Evolutionary conservation across 2,329 filamentous ascomycete genomes (phyloP).

Genomic region (Phialophora tarda): DNA sequence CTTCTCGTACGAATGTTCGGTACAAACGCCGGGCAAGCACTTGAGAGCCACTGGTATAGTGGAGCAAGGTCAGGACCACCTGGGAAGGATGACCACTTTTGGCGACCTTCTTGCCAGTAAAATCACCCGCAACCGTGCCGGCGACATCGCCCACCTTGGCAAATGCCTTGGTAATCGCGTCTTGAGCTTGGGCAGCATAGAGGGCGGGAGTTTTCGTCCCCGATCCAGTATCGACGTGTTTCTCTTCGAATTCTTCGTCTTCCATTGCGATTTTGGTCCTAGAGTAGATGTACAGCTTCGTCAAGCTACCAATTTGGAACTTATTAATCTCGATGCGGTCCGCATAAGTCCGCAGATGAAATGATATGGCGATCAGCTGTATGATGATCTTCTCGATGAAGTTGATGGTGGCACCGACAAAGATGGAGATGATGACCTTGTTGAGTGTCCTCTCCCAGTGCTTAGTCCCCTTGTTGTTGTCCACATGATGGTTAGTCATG

Average conservation of each 20-base stretch:
- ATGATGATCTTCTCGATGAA: constrained; percentile 91
- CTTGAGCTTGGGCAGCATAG: constrained; percentile 70
- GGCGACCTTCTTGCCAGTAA: constrained; percentile 74
- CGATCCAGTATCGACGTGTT: constrained; percentile 54
- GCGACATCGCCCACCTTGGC: constrained; percentile 84
- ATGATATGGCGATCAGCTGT: constrained; percentile 91
- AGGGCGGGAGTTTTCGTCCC: constrained; percentile 76
- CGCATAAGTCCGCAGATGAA: constrained; percentile 88
- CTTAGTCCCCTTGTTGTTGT: constrained; percentile 59
- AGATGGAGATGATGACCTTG: constrained; percentile 84
- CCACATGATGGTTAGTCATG: constrained; percentile 68
- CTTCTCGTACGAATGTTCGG: constrained; percentile 78
- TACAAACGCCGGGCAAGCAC: constrained; percentile 86
- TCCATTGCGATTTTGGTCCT: constrained; percentile 70
- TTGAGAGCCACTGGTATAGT: constrained; percentile 74
- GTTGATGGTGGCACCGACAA: constrained; percentile 79
- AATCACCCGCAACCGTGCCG: constrained; percentile 85
- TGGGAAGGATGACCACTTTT: constrained; percentile 80
- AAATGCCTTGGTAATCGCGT: constrained; percentile 75
- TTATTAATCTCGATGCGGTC: constrained; percentile 92
- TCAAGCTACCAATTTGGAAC: constrained; percentile 75
- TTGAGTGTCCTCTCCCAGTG: constrained; percentile 79
- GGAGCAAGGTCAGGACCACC: constrained; percentile 78
- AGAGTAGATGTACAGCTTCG: constrained; percentile 69
- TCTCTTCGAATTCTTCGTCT: constrained; percentile 76